Evolutionary conservation across 805 yeast species (phyloP), one percentile per base, ranked within the genome.

Genomic region (Metschnikowia similis): DNA sequence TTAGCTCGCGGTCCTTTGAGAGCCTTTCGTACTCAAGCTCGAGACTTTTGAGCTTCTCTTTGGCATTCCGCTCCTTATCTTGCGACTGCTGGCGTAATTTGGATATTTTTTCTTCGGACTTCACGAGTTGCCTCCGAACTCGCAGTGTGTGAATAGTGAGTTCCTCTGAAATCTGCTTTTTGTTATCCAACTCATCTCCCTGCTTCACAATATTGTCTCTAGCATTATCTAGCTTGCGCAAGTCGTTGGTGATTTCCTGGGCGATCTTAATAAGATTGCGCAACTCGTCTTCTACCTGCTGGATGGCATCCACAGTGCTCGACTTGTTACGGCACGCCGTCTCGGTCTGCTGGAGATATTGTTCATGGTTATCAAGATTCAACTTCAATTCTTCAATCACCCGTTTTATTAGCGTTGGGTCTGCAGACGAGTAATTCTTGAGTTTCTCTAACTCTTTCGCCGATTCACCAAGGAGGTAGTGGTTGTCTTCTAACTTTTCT

Each of bases 401-500:
- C 52, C 74, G 74, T 30, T 70, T 69, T 26, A 86, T 67, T 35
- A 77, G 75, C 36, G 75, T 79, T 10, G 87, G 82, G 30, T 87
- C 81, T 38, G 83, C 83, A 36, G 79, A 75, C 3, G 84, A 72
- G 57, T 84, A 85, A 31, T 77, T 77, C 50, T 78, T 75, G 47
- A 87, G 68, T 53, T 79, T 80, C 34, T 83, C 88, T 21, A 82
- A 65, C 46, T 82, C 84, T 44, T 80, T 78, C 47, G 76, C 79
- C 2, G 81, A 63, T 49, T 84, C 89, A 11, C 79, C 66, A 14
- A 82, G 69, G 39, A 82, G 65, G 49, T 79, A 82, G 50, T 79
- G 81, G 48, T 78, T 76, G 52, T 82, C 83, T 56, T 87, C 89
- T 8, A 85, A 64, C 48, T 80, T 78, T 42, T 79, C 78, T 14